These are phyloP conservation scores for Acanthamoeba sp. DNA, from an alignment of 208 protist species.

Conservation along the genomic window DNA sequence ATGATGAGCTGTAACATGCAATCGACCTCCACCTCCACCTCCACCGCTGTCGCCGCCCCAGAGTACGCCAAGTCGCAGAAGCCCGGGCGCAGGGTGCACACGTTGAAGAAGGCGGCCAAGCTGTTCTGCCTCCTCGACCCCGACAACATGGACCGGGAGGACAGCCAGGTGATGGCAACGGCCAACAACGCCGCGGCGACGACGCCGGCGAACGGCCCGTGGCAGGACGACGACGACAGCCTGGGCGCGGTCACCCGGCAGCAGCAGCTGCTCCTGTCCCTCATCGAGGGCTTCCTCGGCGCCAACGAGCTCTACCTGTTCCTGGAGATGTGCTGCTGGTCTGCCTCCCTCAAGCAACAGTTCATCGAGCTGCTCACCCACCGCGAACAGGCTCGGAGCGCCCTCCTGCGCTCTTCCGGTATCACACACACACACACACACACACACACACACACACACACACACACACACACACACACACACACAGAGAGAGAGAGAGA, in stretches of 20 bases:
- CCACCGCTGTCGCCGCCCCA: no score
- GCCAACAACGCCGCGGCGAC: neutral
- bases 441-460: neutral
- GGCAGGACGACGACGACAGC: neutral
- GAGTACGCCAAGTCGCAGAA: conserved; percentile 15
- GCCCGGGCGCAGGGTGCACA: neutral
- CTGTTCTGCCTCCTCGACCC: neutral
- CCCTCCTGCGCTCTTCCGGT: neutral
- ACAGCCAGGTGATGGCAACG: neutral
- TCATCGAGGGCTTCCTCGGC: neutral
- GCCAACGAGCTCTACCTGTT: conserved; percentile 32
- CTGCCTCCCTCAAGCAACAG: neutral
- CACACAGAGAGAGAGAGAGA: no score
- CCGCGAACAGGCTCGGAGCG: neutral
- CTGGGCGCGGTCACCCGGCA: neutral
- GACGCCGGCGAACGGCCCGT: neutral
- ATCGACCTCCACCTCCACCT: no score
- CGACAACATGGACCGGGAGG: neutral
- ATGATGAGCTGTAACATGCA: no score
- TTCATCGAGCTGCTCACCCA: neutral
- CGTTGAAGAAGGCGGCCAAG: conserved; percentile 26
- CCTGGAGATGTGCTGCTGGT: conserved; percentile 64
- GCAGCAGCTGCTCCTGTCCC: conserved; percentile 6
- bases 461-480: neutral
- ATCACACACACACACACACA: neutral